Conservation (phyloP, 2,329 filamentous ascomycete genomes). For the Fusarium sp. region DNA sequence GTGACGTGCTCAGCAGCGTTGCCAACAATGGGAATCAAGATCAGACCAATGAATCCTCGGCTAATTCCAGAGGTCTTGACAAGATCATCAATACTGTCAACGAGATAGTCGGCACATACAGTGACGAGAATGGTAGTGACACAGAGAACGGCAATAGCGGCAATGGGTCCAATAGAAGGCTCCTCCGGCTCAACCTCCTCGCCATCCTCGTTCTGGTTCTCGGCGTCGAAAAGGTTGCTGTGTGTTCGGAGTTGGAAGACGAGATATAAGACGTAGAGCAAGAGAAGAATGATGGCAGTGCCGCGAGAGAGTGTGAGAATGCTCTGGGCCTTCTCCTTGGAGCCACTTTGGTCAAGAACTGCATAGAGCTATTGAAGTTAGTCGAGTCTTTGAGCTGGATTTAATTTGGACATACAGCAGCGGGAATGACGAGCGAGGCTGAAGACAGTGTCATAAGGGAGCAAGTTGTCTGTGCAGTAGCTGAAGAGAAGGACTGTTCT, state of each 20-base stretch:
- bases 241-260: slow-evolving; percentile 82
- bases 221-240: slow-evolving; percentile 73
- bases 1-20: slow-evolving; percentile 86
- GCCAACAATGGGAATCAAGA: slow-evolving; percentile 81
- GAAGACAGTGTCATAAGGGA: slow-evolving; percentile 80
- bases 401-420: slow-evolving; percentile 60
- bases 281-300: slow-evolving; percentile 77
- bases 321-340: slow-evolving; percentile 58
- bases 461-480: slow-evolving; percentile 79
- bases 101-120: slow-evolving; percentile 79
- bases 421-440: slow-evolving; percentile 81
- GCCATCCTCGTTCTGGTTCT: slow-evolving; percentile 48
- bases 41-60: slow-evolving; percentile 83
- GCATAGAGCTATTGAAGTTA: slow-evolving; percentile 66
- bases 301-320: slow-evolving; percentile 78
- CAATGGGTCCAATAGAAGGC: slow-evolving; percentile 67
- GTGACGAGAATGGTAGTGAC: slow-evolving; percentile 75
- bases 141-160: slow-evolving; percentile 73
- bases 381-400: neutral
- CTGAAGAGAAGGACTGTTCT: slow-evolving; percentile 79
- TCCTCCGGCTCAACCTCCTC: slow-evolving; percentile 56
- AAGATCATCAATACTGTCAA: slow-evolving; percentile 78
- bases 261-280: slow-evolving; percentile 80
- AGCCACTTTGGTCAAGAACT: slow-evolving; percentile 61
- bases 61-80: slow-evolving; percentile 76